phyloP scores from a whole-genome alignment of 129 eudicot genomes.

The Flaveria linearis region DNA sequence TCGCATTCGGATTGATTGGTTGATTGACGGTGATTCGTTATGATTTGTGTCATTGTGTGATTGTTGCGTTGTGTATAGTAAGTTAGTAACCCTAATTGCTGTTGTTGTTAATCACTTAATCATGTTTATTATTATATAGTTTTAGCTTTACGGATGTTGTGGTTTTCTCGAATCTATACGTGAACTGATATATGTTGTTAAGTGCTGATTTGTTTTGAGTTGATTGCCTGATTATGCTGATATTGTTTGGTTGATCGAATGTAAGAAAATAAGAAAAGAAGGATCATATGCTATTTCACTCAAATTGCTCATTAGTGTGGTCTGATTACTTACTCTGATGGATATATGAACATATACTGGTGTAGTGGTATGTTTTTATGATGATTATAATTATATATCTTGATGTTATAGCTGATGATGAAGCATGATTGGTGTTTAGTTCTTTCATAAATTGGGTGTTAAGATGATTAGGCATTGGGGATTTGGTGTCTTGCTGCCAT shows the following conservation, averaged over 20 bases:
- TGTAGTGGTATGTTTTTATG: constrained; percentile 4
- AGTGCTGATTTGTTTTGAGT: constrained; percentile 2
- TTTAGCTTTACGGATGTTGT: neutral
- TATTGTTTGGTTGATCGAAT: neutral
- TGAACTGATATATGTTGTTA: constrained; percentile 10
- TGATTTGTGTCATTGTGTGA: constrained; percentile 15
- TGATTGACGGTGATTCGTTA: constrained; percentile 17
- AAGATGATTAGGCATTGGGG: constrained; percentile 10
- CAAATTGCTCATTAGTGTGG: neutral
- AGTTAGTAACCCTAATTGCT: constrained; percentile 20
- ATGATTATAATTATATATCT: neutral
- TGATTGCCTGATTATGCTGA: constrained; percentile 13
- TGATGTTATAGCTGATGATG: neutral
- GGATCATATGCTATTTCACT: neutral
- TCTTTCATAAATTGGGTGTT: neutral
- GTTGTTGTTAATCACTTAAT: constrained; percentile 2
- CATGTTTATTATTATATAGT: constrained; percentile 23
- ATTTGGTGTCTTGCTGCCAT: neutral
- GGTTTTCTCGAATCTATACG: constrained; percentile 9
- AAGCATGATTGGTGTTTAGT: constrained; percentile 17
- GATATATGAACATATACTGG: constrained; percentile 2
- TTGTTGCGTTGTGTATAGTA: constrained; percentile 27
- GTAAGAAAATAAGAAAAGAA: neutral
- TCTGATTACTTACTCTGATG: neutral
- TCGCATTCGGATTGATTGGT: constrained; percentile 44